A percentile compares a stretch with the other conserved stretches of the same genome.
Evolutionary conservation across 257 asterid species (phyloP).

Genomic region (Solanum acaule): DNA sequence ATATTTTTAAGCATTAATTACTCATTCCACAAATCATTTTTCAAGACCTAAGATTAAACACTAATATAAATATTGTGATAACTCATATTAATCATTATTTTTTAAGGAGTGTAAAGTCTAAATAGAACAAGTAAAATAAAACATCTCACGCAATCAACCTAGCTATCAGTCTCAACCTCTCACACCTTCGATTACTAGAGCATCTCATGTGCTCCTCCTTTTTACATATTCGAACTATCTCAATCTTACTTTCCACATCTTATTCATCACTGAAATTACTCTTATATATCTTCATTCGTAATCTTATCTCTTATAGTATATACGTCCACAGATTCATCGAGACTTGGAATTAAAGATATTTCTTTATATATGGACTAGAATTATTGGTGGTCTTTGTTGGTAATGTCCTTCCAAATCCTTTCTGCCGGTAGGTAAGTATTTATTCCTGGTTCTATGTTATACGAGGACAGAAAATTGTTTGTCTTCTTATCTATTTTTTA

Average conservation of each 20-base stretch:
- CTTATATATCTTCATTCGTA: too few relatives aligned
- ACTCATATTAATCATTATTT: neutral
- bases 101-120: neutral
- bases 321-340: neutral
- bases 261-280: neutral
- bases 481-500: neutral
- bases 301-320: neutral
- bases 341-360: neutral
- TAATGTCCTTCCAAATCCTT: neutral
- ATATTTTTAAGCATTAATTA: too few relatives aligned
- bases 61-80: neutral
- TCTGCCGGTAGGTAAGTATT: neutral
- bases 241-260: neutral
- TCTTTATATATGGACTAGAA: neutral
- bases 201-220: too few relatives aligned
- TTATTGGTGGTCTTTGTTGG: neutral
- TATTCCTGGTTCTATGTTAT: neutral
- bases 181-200: too few relatives aligned
- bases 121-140: neutral
- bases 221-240: neutral
- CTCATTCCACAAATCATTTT: neutral
- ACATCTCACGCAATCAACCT: too few relatives aligned
- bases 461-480: neutral
- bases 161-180: too few relatives aligned
- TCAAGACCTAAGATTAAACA: neutral